Base-by-base conservation (phyloP, 805 yeast species). In the Lachancea sp. region DNA sequence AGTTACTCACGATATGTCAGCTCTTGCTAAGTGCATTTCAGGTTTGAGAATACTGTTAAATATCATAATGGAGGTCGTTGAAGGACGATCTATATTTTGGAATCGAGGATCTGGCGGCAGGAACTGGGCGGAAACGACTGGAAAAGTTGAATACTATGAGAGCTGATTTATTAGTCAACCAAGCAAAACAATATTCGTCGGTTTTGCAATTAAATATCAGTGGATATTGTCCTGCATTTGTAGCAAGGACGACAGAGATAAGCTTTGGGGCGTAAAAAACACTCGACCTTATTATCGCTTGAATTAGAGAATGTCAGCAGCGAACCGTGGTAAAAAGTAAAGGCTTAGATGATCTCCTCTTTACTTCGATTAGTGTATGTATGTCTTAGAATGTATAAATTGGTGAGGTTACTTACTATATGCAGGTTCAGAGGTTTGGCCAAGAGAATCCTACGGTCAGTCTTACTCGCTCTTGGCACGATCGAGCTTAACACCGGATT, bases 1-100 rank as follows among this genome's bases (percentile, higher is more conserved):
- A 70, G 55, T 85, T 95, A 18, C 95, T 95, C 29, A 72, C 67
- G 0, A 84, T n/a, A n/a, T n/a, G n/a, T n/a, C n/a, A n/a, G n/a
- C n/a, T n/a, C 73, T 40, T 70, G 67, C 16, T 78, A 58, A 83
- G n/a, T n/a, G n/a, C n/a, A 84, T 80, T 20, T 72, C 62, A 19
- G 65, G 64, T 1, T 90, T 74, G 19, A 95, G 95, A 12, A 80
- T 79, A 1, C 94, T 85, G 69, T n/a, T 83, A 83, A 1, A 95
- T 86, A 57, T 85, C 95, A 58, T 86, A 69, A 58, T 77, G 61
- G 52, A 71, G 72, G 44, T 73, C 77, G 55, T 69, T 70, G 16
- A 45, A 40, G 3, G 64, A 50, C 12, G 46, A 32, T 3, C 35
- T 31, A 34, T 48, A 48, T 21, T 42, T 40, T 15, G 38, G 38